These are phyloP conservation scores for Quercus mongolica DNA, from an alignment of 306 rosid genomes.

Conservation along the genomic window DNA sequence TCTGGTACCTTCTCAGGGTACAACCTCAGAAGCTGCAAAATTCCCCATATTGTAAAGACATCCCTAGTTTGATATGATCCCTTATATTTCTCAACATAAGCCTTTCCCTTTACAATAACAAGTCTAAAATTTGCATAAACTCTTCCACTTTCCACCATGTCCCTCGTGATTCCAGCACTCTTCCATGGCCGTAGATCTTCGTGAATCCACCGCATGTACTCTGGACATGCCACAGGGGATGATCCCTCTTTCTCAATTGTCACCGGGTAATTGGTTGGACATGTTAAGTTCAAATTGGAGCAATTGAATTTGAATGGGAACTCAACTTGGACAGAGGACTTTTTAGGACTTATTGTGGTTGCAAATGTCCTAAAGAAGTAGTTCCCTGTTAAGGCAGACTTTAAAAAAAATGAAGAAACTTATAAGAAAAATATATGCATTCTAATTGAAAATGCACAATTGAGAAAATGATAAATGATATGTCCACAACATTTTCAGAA, in stretches of 20 bases:
- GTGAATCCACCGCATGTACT: slow-evolving; percentile 46
- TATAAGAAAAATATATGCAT: background rate
- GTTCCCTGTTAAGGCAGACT: slow-evolving; percentile 20
- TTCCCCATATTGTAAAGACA: slow-evolving; percentile 51
- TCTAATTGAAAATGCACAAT: background rate
- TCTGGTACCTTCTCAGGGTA: slow-evolving; percentile 48
- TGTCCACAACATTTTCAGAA: no score
- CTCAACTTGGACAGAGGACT: background rate
- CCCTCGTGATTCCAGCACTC: slow-evolving; percentile 41
- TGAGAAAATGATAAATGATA: no score
- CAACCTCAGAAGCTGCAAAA: slow-evolving; percentile 43
- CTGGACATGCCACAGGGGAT: slow-evolving; percentile 30
- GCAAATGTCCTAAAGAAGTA: slow-evolving; percentile 9
- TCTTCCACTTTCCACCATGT: slow-evolving; percentile 31
- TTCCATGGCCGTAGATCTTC: slow-evolving; percentile 51
- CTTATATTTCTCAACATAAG: slow-evolving; percentile 24
- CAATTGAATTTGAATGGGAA: slow-evolving; percentile 10
- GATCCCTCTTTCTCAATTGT: background rate
- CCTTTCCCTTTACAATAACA: slow-evolving; percentile 40
- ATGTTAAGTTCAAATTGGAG: background rate
- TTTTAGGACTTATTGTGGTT: background rate
- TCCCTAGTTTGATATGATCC: slow-evolving; percentile 41
- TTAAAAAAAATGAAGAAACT: background rate
- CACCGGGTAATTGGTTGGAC: slow-evolving; percentile 17
- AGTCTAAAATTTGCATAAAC: slow-evolving; percentile 33